Base-by-base conservation (phyloP, 1,284 basidiomycete genomes). In the Ustilago vetiveriae region DNA sequence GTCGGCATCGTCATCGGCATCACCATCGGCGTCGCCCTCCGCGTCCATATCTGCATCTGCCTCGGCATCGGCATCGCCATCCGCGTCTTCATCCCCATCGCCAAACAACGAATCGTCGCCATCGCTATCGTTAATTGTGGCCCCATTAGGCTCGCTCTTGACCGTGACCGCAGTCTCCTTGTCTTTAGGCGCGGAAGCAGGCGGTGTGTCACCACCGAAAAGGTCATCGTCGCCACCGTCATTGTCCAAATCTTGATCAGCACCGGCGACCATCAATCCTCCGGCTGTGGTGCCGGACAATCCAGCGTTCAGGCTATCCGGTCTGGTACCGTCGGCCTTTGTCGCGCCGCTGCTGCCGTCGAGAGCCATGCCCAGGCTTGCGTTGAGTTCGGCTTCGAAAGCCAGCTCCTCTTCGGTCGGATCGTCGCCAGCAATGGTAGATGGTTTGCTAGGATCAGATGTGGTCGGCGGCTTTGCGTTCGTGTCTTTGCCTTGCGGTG, bases 1-100 rank as follows among this genome's bases (percentile, higher is more conserved):
- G 26, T 51, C 53, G 2, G 37, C 64, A 30, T 77, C 74, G 75
- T 66, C 49, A 0, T 37, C 36, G 6, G 69, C 82, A 54, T 86
- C 55, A 19, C 11, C 41, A 30, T 51, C 53, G 2, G 37, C 64
- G 27, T 77, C 74, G 11, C 48, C 67, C 32, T 75, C 74, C 2
- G 35, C 62, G 27, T 70, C 63, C 8, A 32, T 60, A 19, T 73
- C 70, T 13, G 69, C 82, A 54, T 86, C 55, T 22, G 13, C 46
- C 30, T 51, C 53, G 2, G 38, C 64, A 33, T 77, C 74, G 14
- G 50, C 67, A 26, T 72, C 75, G 8, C 30, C 62, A n/a, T 60
- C 47, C 13, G 37, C 56, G 33, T 55, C 53, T 6, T 74, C 58
- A 35, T 66, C 62, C 3, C 48, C 66, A 21, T 60, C 70, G 11